phyloP scores from a whole-genome alignment of 768 basidiomycete species.

The Lentinula aciculospora region DNA sequence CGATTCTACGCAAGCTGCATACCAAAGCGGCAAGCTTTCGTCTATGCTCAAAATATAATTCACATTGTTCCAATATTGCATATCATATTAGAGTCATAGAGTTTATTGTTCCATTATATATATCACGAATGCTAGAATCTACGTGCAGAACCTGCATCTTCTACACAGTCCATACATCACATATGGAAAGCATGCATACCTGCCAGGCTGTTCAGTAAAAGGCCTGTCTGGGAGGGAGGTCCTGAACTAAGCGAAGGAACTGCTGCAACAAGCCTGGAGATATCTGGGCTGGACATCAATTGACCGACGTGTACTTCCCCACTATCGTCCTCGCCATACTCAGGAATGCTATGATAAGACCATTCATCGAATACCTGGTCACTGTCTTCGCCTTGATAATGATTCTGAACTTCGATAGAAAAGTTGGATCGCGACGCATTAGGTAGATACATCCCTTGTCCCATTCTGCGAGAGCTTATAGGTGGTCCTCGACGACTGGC shows the following conservation, averaged over 20 bases:
- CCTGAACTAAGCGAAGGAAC: not conserved
- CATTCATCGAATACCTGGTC: not conserved
- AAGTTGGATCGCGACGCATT: not conserved
- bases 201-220: not conserved
- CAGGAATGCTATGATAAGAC: not conserved
- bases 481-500: not conserved
- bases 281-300: not conserved
- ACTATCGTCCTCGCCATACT: not conserved
- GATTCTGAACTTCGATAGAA: not conserved
- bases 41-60: not conserved
- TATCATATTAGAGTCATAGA: not conserved
- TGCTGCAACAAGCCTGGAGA: not conserved
- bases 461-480: not conserved
- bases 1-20: constrained; percentile 7
- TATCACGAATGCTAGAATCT: not conserved
- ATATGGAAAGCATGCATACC: not conserved
- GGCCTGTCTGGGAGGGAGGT: not conserved
- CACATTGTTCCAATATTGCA: not conserved
- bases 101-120: too few species aligned
- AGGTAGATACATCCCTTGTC: not conserved
- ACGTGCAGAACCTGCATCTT: not conserved
- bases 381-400: not conserved
- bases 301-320: not conserved
- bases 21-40: constrained; percentile 5
- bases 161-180: not conserved